phyloP scores from a whole-genome alignment of 2,329 filamentous ascomycete genomes.

The Zalaria obscura region DNA sequence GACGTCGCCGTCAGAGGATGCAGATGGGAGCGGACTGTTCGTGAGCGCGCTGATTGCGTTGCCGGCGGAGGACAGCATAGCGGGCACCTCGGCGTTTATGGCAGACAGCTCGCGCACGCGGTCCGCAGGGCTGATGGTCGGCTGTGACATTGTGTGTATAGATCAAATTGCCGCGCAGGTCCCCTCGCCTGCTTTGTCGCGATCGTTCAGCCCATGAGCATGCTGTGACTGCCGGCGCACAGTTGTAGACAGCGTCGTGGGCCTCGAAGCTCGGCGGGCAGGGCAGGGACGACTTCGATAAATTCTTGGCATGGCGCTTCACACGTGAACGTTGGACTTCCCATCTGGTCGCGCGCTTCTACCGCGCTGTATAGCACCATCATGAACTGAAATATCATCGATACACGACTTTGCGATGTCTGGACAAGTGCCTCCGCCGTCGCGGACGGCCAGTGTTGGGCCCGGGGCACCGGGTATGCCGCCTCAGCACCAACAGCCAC shows the following conservation, averaged over 20 bases:
- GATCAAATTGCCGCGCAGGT: not conserved
- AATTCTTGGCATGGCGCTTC: too few relatives aligned
- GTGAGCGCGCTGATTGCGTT: conserved; percentile 50
- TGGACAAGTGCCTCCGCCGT: conserved; percentile 19
- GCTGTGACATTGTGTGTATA: conserved; percentile 10
- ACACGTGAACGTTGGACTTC: not conserved
- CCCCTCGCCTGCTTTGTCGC: not conserved
- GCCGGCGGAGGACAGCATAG: conserved; percentile 44
- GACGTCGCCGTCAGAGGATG: conserved; percentile 6
- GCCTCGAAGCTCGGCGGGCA: conserved; percentile 1
- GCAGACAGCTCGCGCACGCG: conserved; percentile 68
- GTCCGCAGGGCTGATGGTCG: conserved; percentile 50
- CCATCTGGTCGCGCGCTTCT: not conserved
- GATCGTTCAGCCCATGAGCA: conserved; percentile 6
- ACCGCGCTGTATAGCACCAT: not conserved
- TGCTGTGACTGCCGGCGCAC: not conserved
- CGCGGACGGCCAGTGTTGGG: conserved; percentile 20
- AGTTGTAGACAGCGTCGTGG: not conserved
- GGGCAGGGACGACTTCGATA: not conserved
- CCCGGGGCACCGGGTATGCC: conserved; percentile 13
- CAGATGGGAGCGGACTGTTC: conserved; percentile 25
- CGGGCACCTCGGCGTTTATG: conserved; percentile 50
- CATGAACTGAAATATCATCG: not conserved
- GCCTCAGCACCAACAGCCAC: conserved; percentile 33
- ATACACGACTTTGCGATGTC: conserved; percentile 15